These are phyloP conservation scores for Boletus fagicola DNA, from an alignment of 768 basidiomycete species.

Conservation along the genomic window DNA sequence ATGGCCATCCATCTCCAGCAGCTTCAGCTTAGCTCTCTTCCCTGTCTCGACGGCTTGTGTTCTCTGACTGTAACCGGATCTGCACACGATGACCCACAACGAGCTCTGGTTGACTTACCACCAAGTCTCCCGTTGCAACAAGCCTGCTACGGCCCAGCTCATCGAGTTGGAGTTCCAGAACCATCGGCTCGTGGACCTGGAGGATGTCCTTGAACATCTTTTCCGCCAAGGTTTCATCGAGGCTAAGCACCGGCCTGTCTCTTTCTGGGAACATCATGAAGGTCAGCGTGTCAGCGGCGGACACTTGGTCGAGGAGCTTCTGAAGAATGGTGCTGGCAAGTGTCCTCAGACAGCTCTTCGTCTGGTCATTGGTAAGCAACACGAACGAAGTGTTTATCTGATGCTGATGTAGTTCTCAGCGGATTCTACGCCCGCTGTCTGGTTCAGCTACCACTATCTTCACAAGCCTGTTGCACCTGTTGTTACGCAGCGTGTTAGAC, in stretches of 20 bases:
- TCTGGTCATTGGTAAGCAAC: constrained; percentile 44
- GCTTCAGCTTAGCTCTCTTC: background rate
- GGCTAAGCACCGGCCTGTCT: constrained; percentile 39
- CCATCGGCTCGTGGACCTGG: constrained; percentile 42
- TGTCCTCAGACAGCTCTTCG: constrained; percentile 44
- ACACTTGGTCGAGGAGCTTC: constrained; percentile 35
- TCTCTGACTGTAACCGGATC: background rate
- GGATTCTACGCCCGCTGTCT: constrained; percentile 39
- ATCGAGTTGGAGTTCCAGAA: constrained; percentile 45
- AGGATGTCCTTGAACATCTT: constrained; percentile 47
- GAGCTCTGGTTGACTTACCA: constrained; percentile 52
- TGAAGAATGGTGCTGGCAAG: constrained; percentile 39
- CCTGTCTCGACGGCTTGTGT: background rate
- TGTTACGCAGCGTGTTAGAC: constrained; percentile 45
- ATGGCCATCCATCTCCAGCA: background rate
- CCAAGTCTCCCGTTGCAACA: constrained; percentile 42
- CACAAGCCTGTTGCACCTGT: constrained; percentile 32
- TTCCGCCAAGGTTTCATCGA: constrained; percentile 49
- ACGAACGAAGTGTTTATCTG: background rate
- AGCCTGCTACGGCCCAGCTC: constrained; percentile 45
- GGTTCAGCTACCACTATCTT: constrained; percentile 46
- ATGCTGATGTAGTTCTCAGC: constrained; percentile 27
- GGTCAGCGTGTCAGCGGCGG: constrained; percentile 38
- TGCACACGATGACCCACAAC: constrained; percentile 28
- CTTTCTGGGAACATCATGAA: constrained; percentile 46